Base-by-base conservation (phyloP, 2,329 filamentous ascomycete species). In the Microcyclospora pomicola region DNA sequence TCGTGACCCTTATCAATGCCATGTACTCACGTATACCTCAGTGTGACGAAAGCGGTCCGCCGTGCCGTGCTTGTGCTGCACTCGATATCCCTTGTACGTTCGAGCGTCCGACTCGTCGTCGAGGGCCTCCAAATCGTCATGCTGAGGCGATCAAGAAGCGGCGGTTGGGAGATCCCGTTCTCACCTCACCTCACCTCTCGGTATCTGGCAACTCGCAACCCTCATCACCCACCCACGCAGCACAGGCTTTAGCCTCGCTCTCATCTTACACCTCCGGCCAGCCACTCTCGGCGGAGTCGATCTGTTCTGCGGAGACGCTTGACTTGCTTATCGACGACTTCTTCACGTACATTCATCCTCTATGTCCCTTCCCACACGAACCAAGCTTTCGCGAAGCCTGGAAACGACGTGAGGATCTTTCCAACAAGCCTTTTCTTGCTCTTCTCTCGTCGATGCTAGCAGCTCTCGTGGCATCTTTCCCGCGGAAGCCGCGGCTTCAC, bases 311-410 rank as follows among this genome's bases (percentile, higher is more conserved):
- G 57, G 71, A 73, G 6, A 74, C 79, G 9, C 63, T 87, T 37
- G 71, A 80, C 49, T 68, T 79, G 2, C 66, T 86, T 12, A 72
- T 87, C 40, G 79, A 86, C 55, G 82, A 87, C 61, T 87, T 83
- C 67, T 87, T 86, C 60, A 84, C 78, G 13, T 85, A 85, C 55
- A 79, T 86, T 37, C 80, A 86, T 49, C 82, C 82, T 1, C 68
- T 87, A 7, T 74, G 73, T 41, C 82, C 82, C 0, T 86, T 87
- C 40, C 82, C 82, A 0, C 82, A 87, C 56, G 80, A 86, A 53
- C 80, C 80, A 0, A 81, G 79, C 3, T 86, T 87, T 55, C 72
- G 80, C 15, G 71, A 75, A 43, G 75, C 75, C 1, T 82, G 84
- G 56, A 68, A 68, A 6, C 69, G 70, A 38, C 69, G 81, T 27